These are phyloP conservation scores for Macrocybe gigantea DNA, from an alignment of 768 basidiomycete genomes.

Conservation along the genomic window DNA sequence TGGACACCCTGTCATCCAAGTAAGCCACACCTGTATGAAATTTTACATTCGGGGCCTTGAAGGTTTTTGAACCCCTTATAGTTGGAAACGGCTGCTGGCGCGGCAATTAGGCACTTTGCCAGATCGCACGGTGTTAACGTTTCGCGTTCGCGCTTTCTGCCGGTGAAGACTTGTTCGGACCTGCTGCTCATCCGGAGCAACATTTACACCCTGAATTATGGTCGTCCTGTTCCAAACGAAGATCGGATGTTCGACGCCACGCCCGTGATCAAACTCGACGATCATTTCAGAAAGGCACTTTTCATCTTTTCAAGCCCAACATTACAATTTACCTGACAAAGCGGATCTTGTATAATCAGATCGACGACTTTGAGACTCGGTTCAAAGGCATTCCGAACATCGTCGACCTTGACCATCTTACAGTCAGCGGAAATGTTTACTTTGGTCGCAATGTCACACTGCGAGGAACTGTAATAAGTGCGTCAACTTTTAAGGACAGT, in stretches of 20 bases:
- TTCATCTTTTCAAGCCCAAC: background rate
- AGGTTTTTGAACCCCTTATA: conserved; percentile 19
- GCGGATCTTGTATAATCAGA: conserved; percentile 23
- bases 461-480: conserved; percentile 73
- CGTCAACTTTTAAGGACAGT: background rate
- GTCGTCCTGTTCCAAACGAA: conserved; percentile 63
- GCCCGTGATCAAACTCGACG: conserved; percentile 81
- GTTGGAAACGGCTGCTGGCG: conserved; percentile 90
- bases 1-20: conserved; percentile 81
- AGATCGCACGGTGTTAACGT: conserved; percentile 67
- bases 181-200: conserved; percentile 72
- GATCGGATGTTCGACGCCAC: conserved; percentile 58
- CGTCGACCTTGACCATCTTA: conserved; percentile 76
- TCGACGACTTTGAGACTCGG: conserved; percentile 69
- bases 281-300: conserved; percentile 76
- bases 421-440: conserved; percentile 71
- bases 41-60: background rate
- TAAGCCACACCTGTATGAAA: conserved; percentile 9
- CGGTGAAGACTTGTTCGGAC: conserved; percentile 68
- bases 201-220: conserved; percentile 71
- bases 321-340: conserved; percentile 23
- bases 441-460: conserved; percentile 69
- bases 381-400: conserved; percentile 79
- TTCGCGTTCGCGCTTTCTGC: conserved; percentile 75
- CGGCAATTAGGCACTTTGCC: conserved; percentile 85